Evolutionary conservation across 768 basidiomycete genomes (phyloP).

Genomic region (Royoungia palumana): DNA sequence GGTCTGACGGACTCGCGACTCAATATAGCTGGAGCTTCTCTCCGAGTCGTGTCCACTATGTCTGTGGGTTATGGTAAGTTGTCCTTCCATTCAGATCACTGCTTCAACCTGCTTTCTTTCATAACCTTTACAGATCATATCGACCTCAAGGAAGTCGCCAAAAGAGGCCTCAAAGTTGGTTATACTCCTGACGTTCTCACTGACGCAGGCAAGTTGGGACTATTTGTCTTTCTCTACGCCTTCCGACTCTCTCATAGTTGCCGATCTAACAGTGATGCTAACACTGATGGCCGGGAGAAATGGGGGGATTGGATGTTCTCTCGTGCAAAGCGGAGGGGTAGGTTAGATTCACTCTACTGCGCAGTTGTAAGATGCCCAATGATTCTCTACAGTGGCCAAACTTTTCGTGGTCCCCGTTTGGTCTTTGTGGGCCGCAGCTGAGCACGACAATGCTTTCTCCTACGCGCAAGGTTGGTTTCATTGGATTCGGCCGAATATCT

Average conservation of each 20-base stretch:
- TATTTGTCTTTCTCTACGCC: not conserved
- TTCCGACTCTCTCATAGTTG: slow-evolving; percentile 51
- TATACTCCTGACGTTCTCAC: slow-evolving; percentile 94
- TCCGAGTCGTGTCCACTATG: slow-evolving; percentile 90
- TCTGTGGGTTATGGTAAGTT: slow-evolving; percentile 78
- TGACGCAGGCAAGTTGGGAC: slow-evolving; percentile 62
- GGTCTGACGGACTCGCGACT: not conserved
- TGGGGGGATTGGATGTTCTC: slow-evolving; percentile 53
- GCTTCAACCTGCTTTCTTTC: not conserved
- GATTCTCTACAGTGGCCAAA: slow-evolving; percentile 63
- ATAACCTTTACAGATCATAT: slow-evolving; percentile 67
- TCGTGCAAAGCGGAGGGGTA: slow-evolving; percentile 72
- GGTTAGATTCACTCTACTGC: slow-evolving; percentile 15
- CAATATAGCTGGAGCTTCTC: slow-evolving; percentile 62
- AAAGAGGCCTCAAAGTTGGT: slow-evolving; percentile 69
- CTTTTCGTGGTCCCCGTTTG: slow-evolving; percentile 78
- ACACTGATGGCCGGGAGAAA: slow-evolving; percentile 92
- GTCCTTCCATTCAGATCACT: not conserved
- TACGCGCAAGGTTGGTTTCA: slow-evolving; percentile 75
- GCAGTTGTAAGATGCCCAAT: not conserved
- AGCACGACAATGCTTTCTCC: slow-evolving; percentile 49
- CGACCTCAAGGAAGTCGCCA: slow-evolving; percentile 54
- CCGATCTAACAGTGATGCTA: slow-evolving; percentile 88
- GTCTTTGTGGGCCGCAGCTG: slow-evolving; percentile 80
- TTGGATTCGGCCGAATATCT: slow-evolving; percentile 94